These are phyloP conservation scores for Monilinia aucupariae DNA, from an alignment of 2,329 filamentous ascomycete species.

Conservation along the genomic window DNA sequence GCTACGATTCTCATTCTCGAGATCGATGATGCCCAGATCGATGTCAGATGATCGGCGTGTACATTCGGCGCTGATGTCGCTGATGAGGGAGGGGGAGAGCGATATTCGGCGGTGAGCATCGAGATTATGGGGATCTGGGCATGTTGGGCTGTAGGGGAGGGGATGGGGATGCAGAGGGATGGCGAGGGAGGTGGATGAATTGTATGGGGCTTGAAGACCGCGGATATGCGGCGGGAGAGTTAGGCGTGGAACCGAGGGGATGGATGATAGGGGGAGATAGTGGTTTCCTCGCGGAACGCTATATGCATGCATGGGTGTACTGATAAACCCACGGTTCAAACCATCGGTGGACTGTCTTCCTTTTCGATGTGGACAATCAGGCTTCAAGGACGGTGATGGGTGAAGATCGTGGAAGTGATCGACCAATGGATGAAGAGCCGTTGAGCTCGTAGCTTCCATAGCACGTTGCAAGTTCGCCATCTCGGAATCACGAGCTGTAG, in stretches of 20 bases:
- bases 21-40: slow-evolving; percentile 11
- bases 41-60: background rate
- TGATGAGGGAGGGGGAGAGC: background rate
- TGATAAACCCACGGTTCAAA: background rate
- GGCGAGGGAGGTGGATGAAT: background rate
- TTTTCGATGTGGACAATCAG: slow-evolving; percentile 12
- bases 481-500: slow-evolving; percentile 16
- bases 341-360: background rate
- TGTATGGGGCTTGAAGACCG: background rate
- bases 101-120: background rate
- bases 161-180: background rate
- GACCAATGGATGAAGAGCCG: slow-evolving; percentile 9
- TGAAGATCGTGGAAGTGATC: background rate
- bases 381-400: background rate
- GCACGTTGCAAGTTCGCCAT: slow-evolving; percentile 11
- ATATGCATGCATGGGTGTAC: background rate
- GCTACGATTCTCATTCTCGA: background rate
- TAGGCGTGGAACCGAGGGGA: background rate
- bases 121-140: background rate
- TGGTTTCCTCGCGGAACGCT: background rate
- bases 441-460: slow-evolving; percentile 15
- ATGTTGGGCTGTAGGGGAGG: background rate
- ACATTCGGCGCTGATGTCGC: background rate
- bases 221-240: background rate
- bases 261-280: slow-evolving; percentile 2